Evolutionary conservation across 1,139 yeast genomes (phyloP), one percentile per base, ranked within the genome.

Genomic region (Pichia sp.): DNA sequence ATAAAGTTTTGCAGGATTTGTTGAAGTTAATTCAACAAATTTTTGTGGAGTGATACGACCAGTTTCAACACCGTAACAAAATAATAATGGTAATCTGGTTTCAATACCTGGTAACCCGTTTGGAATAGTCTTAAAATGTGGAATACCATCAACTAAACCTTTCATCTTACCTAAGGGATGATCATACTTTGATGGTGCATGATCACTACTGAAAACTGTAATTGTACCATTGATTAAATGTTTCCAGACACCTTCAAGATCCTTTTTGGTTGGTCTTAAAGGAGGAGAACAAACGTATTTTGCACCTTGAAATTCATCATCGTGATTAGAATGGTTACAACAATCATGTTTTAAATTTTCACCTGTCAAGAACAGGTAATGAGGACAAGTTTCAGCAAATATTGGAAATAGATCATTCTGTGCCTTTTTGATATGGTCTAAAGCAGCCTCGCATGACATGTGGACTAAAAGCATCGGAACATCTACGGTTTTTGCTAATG

Each of bases 1-100:
- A 28, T 83, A 87, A 67, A 88, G 95, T 59, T 76, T 75, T 7
- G 96, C 91, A 1, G 55, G 52, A 39, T 52, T 52, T 3, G 55
- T 49, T 13, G 55, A 49, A 18, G 55, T 52, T 6, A 52, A 30
- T 45, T 52, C 55, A 31, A 74, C 78, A 60, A 71, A 73, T 54
- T 67, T 71, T 56, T 73, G 70, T 13, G 73, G 70, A 3, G 74
- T 62, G 30, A 75, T 70, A 53, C 70, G 66, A 10, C 73, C 71
- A 11, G 70, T 70, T 55, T 70, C 67, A 44, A 72, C 77, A 44
- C 79, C 79, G 49, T 70, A 65, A 46, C 73, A 71, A 61, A 69
- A 73, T 13, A 73, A 58, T 46, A 75, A 58, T 13, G 77, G 77
- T 58, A 75, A 51, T 55, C 79, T 66, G 3, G 78, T 73, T 58